Percentiles rank a stretch among this genome's conserved stretches.
Conservation (phyloP, 2,329 filamentous ascomycete species). For the Trichoderma asperellum region DNA sequence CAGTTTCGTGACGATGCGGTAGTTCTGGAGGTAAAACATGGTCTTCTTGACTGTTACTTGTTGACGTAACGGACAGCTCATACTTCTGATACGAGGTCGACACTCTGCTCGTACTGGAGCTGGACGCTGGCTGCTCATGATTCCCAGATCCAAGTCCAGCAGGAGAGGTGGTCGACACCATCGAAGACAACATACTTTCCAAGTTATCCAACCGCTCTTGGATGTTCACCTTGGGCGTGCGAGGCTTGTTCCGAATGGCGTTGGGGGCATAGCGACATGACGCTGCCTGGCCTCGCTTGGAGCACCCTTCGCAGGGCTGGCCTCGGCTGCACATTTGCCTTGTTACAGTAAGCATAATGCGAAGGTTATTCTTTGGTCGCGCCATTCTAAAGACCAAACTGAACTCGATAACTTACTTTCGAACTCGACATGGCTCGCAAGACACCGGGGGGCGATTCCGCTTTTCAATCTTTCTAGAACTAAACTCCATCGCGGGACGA, state of each 20-base stretch:
- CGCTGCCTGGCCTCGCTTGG: constrained; percentile 11
- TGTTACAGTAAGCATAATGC: not conserved
- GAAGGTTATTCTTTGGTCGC: not conserved
- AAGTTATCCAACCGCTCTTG: constrained; percentile 18
- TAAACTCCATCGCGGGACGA: not conserved
- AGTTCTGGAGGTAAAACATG: not conserved
- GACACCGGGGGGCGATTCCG: constrained; percentile 21
- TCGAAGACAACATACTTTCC: constrained; percentile 6
- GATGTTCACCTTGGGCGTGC: not conserved
- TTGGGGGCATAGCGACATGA: constrained; percentile 18
- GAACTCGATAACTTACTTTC: not conserved
- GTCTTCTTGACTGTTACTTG: not conserved
- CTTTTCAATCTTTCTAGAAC: constrained; percentile 16
- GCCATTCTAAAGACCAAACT: not conserved
- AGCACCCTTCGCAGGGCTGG: constrained; percentile 16
- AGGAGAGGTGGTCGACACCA: not conserved
- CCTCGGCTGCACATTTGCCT: constrained; percentile 22
- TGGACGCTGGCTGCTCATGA: not conserved
- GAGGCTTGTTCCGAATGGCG: constrained; percentile 17
- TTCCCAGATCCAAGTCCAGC: not conserved
- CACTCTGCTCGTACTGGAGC: not conserved
- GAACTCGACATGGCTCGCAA: constrained; percentile 19
- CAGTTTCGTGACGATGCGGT: constrained; percentile 14
- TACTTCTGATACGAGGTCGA: not conserved
- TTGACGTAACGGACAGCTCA: not conserved